A percentile compares a stretch with the other conserved stretches of the same genome.
phyloP scores from a whole-genome alignment of 1,284 basidiomycete genomes.

The Fistulinella staudtii region DNA sequence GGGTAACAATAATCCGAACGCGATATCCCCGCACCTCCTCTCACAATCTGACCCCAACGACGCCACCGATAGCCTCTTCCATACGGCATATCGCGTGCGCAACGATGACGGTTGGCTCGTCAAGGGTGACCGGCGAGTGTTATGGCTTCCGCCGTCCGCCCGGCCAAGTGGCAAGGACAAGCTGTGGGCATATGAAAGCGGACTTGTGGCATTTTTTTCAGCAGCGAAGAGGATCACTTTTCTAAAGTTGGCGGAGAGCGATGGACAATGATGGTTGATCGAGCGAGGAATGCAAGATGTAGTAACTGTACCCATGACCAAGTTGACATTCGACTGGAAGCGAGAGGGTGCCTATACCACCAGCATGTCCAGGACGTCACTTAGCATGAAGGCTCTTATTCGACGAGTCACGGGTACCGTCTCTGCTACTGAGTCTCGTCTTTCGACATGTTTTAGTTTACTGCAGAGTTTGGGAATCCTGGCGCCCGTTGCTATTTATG shows the following conservation, averaged over 20 bases:
- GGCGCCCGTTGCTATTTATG: no score
- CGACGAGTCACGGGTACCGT: no score
- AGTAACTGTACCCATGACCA: no score
- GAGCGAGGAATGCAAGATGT: no score
- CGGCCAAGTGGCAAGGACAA: slow-evolving; percentile 11
- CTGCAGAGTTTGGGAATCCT: no score
- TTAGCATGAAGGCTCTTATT: no score
- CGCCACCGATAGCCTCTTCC: slow-evolving; percentile 1
- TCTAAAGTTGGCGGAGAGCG: slow-evolving; percentile 1
- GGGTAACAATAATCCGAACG: neutral
- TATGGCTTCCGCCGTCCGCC: slow-evolving; percentile 11
- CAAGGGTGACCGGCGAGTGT: slow-evolving; percentile 12
- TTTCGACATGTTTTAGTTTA: no score
- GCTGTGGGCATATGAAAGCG: slow-evolving; percentile 13
- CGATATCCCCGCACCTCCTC: slow-evolving; percentile 5
- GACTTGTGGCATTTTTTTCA: slow-evolving; percentile 1
- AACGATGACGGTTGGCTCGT: slow-evolving; percentile 26
- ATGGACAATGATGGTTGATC: no score
- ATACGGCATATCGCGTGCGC: slow-evolving; percentile 14
- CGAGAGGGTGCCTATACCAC: no score
- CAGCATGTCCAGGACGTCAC: no score
- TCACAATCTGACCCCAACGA: slow-evolving; percentile 13
- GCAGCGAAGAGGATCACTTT: neutral
- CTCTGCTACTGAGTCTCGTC: no score
- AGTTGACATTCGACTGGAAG: no score